phyloP scores from a whole-genome alignment of 2,329 filamentous ascomycete genomes.

The Chrysosporium queenslandicum region DNA sequence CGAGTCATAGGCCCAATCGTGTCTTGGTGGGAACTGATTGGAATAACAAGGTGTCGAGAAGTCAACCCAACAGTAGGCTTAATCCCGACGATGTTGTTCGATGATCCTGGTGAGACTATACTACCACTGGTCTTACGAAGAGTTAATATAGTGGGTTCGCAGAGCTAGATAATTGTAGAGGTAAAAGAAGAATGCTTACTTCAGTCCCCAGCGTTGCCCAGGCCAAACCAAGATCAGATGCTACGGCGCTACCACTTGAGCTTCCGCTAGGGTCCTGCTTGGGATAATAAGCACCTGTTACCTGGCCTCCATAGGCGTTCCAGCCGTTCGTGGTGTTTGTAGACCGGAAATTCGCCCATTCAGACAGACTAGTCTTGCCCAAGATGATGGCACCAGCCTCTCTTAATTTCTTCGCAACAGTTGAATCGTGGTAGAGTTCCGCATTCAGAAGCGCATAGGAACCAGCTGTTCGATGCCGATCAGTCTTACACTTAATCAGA shows the following conservation, averaged over 20 bases:
- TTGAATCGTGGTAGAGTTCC: slow-evolving; percentile 47
- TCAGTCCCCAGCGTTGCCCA: slow-evolving; percentile 53
- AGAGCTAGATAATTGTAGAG: background rate
- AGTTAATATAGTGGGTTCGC: background rate
- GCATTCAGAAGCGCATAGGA: slow-evolving; percentile 54
- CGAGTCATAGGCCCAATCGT: slow-evolving; percentile 50
- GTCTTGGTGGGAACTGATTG: slow-evolving; percentile 49
- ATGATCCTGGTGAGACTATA: slow-evolving; percentile 47
- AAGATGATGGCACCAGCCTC: slow-evolving; percentile 54
- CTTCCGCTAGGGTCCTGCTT: slow-evolving; percentile 53
- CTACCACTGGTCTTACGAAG: slow-evolving; percentile 46
- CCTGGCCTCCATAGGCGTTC: slow-evolving; percentile 55
- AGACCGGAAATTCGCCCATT: slow-evolving; percentile 56
- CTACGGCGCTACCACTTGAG: slow-evolving; percentile 53
- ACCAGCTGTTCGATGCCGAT: slow-evolving; percentile 36
- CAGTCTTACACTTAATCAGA: slow-evolving; percentile 29
- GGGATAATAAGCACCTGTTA: slow-evolving; percentile 51
- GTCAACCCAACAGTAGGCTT: slow-evolving; percentile 58
- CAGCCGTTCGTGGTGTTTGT: slow-evolving; percentile 50
- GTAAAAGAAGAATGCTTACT: slow-evolving; percentile 18
- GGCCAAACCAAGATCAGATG: slow-evolving; percentile 50
- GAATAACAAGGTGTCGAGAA: slow-evolving; percentile 51
- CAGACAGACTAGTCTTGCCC: slow-evolving; percentile 55
- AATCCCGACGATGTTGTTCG: slow-evolving; percentile 57
- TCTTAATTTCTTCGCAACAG: slow-evolving; percentile 50